Base-by-base conservation (phyloP, 306 rosid species). In the Dalbergia cultrata region DNA sequence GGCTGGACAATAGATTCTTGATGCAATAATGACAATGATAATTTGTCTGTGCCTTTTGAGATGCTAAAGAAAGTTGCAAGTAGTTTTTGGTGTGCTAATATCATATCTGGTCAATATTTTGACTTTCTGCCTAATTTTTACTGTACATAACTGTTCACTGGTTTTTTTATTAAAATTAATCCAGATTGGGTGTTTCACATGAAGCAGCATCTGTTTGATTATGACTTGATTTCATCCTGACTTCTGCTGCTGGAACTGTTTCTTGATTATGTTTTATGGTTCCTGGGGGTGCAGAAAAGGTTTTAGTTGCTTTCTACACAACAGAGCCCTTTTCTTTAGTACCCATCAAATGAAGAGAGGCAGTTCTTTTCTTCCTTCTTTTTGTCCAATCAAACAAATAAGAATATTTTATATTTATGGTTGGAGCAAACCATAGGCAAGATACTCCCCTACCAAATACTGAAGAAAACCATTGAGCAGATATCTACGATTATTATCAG, bases 21-120 rank as follows among this genome's bases (percentile, higher is more conserved):
- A 37, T 69, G 49, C 13, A 50, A 69, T 31, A 50, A 49, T 65
- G 34, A 12, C 52, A 49, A 13, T 9, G 49, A 44, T 52, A 21
- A 63, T 17, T 60, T 76, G 52, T 45, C 3, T 16, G 16, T 35
- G n/a, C 33, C 63, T 26, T 17, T 76, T 50, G 26, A 13, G 57
- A 75, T 82, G 67, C 19, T 44, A 52, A 43, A 37, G 34, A 18
- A 54, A 17, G 50, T 33, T 69, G 45, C 52, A 6, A 5, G 17
- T 69, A 66, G 17, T 45, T 39, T 81, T 67, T 67, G 67, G 70
- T 37, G 7, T 68, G 67, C 19, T 12, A 60, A 35, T 68, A 65
- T 47, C 67, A 19, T 59, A 16, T 75, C 71, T 18, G 22, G 12
- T 49, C 43, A 73, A 73, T 13, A 73, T n/a, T n/a, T 16, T 39